A percentile compares a stretch with the other conserved stretches of the same genome.
Evolutionary conservation across 495 filamentous ascomycete species (phyloP).

Genomic region (Annulohypoxylon nitens): DNA sequence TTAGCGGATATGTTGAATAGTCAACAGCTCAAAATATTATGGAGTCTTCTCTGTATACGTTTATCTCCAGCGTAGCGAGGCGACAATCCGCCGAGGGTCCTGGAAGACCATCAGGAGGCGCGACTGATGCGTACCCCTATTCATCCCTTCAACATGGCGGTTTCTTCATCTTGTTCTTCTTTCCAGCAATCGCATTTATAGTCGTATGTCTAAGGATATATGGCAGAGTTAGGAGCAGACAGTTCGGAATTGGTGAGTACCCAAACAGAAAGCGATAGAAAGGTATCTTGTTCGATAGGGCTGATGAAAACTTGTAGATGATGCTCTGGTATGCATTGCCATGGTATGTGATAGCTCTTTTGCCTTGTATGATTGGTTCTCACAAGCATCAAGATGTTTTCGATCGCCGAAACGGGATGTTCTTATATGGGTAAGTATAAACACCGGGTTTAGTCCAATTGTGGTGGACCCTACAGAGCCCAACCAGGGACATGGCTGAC

Average conservation of each 20-base stretch:
- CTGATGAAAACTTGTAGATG: constrained; percentile 45
- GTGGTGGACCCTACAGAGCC: not conserved
- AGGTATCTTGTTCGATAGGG: not conserved
- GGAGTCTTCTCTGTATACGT: constrained; percentile 44
- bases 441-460: not conserved
- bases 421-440: constrained; percentile 59
- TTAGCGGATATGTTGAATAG: constrained; percentile 1
- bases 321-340: constrained; percentile 59
- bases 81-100: constrained; percentile 36
- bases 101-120: constrained; percentile 32
- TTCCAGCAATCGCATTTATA: constrained; percentile 42
- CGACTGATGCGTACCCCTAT: constrained; percentile 43
- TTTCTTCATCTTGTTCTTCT: constrained; percentile 49
- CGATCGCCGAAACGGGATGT: constrained; percentile 57
- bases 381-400: constrained; percentile 50
- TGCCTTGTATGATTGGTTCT: constrained; percentile 10
- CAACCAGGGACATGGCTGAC: constrained; percentile 12
- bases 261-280: not conserved
- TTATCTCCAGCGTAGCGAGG: constrained; percentile 29
- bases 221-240: constrained; percentile 48
- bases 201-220: constrained; percentile 48
- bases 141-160: constrained; percentile 49
- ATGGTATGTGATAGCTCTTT: constrained; percentile 50
- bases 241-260: constrained; percentile 55
- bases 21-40: constrained; percentile 16